phyloP scores from a whole-genome alignment of 2,329 filamentous ascomycete genomes.

The Lachnellula willkommii region DNA sequence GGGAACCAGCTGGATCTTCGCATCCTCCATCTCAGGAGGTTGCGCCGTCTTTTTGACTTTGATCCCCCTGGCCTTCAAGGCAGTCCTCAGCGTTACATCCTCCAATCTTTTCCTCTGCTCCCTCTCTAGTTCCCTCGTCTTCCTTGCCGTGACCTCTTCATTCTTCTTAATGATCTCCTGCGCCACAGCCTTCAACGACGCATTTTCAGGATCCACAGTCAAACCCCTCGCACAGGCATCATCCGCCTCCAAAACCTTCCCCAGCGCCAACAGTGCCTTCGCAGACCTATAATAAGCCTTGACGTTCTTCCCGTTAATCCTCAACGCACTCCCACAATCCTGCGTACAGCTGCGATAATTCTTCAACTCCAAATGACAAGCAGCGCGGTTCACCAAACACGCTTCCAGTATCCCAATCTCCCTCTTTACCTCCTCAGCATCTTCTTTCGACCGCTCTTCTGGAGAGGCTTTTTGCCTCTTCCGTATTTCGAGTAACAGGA shows the following conservation, averaged over 20 bases:
- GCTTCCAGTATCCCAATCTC: conserved; percentile 66
- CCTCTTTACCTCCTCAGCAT: conserved; percentile 38
- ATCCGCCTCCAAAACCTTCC: conserved; percentile 72
- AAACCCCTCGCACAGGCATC: conserved; percentile 74
- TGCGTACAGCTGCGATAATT: conserved; percentile 85
- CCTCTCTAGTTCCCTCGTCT: conserved; percentile 51
- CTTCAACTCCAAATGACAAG: conserved; percentile 80
- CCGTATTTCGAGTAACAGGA: conserved; percentile 60
- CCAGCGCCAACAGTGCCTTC: conserved; percentile 70
- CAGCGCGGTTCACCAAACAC: conserved; percentile 79
- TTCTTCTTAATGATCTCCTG: conserved; percentile 59
- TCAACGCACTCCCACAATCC: conserved; percentile 76
- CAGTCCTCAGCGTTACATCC: conserved; percentile 56
- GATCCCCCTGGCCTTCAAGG: conserved; percentile 66
- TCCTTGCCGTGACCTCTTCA: conserved; percentile 49
- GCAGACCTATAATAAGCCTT: conserved; percentile 90
- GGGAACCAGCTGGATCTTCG: conserved; percentile 61
- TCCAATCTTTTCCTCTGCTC: conserved; percentile 51
- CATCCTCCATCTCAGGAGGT: conserved; percentile 85
- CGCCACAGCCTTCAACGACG: conserved; percentile 56
- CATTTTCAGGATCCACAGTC: conserved; percentile 64
- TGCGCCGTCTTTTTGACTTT: conserved; percentile 58
- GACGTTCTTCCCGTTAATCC: conserved; percentile 72
- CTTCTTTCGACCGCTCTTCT: conserved; percentile 39
- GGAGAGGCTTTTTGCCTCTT: conserved; percentile 39